These are phyloP conservation scores for Alternaria longipes DNA, from an alignment of 2,329 filamentous ascomycete species.

Conservation along the genomic window DNA sequence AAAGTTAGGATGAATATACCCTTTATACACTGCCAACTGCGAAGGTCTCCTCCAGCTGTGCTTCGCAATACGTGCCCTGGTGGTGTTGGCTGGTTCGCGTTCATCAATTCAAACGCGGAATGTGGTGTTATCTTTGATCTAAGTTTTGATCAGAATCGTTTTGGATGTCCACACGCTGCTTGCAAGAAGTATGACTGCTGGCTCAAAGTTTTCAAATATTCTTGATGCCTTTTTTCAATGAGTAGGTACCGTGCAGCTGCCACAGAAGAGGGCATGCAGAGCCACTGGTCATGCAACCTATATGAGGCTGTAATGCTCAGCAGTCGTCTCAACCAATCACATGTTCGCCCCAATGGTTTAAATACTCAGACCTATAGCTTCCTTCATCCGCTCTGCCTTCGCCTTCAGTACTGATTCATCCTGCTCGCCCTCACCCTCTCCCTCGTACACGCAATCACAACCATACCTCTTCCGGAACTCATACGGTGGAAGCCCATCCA, in stretches of 20 bases:
- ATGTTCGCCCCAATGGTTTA: conserved; percentile 1
- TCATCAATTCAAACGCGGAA: neutral
- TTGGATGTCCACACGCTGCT: neutral
- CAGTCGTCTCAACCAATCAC: neutral
- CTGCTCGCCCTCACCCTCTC: conserved; percentile 2
- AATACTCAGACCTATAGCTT: conserved; percentile 29
- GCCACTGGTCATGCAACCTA: neutral
- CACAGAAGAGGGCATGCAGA: neutral
- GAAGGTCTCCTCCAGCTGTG: neutral
- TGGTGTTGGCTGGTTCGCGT: neutral
- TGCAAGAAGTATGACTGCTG: neutral
- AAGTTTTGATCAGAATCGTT: neutral
- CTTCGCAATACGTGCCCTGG: neutral
- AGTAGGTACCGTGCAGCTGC: neutral
- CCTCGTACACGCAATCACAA: conserved; percentile 67
- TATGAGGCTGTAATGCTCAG: neutral
- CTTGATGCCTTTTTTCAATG: neutral
- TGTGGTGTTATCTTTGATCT: neutral
- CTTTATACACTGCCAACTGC: neutral
- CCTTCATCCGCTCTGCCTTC: conserved; percentile 25
- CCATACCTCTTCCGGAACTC: conserved; percentile 69
- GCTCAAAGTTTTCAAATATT: neutral
- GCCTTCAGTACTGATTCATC: conserved; percentile 7
- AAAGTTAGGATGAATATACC: conserved; percentile 30
- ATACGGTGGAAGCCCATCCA: conserved; percentile 61